Percentiles rank a stretch among this genome's conserved stretches.
These are phyloP conservation scores for Penicillium corylophilum DNA, from an alignment of 2,329 filamentous ascomycete species.

Conservation along the genomic window DNA sequence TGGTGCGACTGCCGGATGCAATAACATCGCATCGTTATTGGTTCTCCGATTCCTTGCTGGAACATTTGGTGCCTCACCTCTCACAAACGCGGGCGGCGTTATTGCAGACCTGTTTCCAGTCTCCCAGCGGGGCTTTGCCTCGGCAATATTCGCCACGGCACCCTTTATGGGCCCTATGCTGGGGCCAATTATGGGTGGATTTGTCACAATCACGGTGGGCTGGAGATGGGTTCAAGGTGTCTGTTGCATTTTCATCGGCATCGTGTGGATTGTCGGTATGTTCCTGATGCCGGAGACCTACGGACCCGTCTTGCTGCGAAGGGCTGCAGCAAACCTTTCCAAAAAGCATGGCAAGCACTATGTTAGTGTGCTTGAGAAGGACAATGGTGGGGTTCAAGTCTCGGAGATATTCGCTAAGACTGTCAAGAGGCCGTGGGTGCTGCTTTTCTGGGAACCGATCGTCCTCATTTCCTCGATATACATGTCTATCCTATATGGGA, in stretches of 20 bases:
- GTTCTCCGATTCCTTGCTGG: constrained; percentile 14
- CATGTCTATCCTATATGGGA: too few relatives aligned
- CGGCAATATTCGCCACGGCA: constrained; percentile 4
- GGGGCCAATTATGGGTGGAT: constrained; percentile 8
- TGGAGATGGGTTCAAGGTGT: constrained; percentile 12
- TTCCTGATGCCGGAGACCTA: constrained; percentile 11
- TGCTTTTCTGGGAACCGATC: constrained; percentile 7
- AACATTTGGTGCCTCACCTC: constrained; percentile 6
- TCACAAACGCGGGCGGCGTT: constrained; percentile 11
- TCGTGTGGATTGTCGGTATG: background rate
- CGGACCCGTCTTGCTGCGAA: constrained; percentile 5
- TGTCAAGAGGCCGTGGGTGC: constrained; percentile 5
- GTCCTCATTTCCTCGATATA: background rate
- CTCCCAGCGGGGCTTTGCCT: constrained; percentile 8
- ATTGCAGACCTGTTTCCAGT: constrained; percentile 14
- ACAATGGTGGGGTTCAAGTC: too few relatives aligned
- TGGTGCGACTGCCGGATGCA: constrained; percentile 4
- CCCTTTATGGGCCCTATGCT: constrained; percentile 12
- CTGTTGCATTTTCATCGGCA: background rate
- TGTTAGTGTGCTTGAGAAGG: constrained; percentile 1
- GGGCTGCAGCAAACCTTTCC: background rate
- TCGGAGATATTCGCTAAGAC: constrained; percentile 5
- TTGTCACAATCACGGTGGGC: constrained; percentile 3
- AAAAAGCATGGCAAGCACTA: background rate
- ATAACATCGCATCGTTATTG: constrained; percentile 8